Percentiles rank a stretch among this genome's conserved stretches.
Conservation (phyloP, 2,329 filamentous ascomycete species). For the Bisporella sp. region DNA sequence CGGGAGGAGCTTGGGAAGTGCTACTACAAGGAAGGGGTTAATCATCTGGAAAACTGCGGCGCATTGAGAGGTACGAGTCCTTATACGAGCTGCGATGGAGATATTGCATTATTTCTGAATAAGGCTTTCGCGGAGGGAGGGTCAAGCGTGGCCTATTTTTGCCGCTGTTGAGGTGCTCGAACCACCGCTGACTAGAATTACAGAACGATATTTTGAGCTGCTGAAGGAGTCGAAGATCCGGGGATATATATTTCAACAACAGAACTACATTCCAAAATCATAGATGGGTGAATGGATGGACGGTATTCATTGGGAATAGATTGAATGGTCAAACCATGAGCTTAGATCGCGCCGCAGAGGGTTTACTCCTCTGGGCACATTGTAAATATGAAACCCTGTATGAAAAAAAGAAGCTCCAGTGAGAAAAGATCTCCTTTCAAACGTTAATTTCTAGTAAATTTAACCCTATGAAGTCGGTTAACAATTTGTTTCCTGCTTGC, state of each 20-base stretch:
- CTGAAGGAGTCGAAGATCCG: slow-evolving; percentile 70
- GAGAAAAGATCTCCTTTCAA: too few species aligned
- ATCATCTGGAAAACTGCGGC: slow-evolving; percentile 84
- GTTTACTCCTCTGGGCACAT: not conserved
- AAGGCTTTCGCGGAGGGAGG: too few species aligned
- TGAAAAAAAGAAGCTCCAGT: too few species aligned
- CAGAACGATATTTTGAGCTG: slow-evolving; percentile 74
- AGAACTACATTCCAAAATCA: slow-evolving; percentile 60
- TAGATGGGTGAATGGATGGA: slow-evolving; percentile 3
- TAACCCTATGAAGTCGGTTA: not conserved
- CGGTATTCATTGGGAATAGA: too few species aligned
- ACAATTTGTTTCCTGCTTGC: not conserved
- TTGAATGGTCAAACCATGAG: too few species aligned
- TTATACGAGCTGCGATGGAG: not conserved
- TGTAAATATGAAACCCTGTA: slow-evolving; percentile 6
- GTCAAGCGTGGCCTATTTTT: too few species aligned
- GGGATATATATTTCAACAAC: slow-evolving; percentile 73
- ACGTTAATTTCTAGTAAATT: too few species aligned
- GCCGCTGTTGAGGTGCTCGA: too few species aligned
- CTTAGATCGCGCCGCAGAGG: too few species aligned
- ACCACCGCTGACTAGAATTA: slow-evolving; percentile 1
- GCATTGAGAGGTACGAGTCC: slow-evolving; percentile 63
- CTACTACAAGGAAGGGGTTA: slow-evolving; percentile 77
- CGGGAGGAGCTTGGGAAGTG: slow-evolving; percentile 80
- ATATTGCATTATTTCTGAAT: too few species aligned